Conservation (phyloP, 257 asterid species). For the Gentiana dahurica region DNA sequence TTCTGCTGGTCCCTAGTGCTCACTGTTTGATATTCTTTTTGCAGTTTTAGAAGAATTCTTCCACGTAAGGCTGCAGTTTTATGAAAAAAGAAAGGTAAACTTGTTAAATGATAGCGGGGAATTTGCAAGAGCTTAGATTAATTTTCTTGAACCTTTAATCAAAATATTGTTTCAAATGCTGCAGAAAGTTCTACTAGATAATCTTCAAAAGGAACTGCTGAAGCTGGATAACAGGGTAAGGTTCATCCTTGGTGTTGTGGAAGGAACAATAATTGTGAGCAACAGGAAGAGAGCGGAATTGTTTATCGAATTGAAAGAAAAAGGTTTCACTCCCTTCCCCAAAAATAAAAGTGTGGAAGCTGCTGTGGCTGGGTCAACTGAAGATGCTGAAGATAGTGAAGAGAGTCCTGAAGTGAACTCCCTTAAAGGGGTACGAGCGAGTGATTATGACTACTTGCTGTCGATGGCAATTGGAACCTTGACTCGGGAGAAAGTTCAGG, state of each 20-base stretch:
- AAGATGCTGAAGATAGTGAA: slow-evolving; percentile 59
- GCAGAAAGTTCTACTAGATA: slow-evolving; percentile 69
- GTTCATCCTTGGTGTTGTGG: slow-evolving; percentile 71
- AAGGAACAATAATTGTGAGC: slow-evolving; percentile 77
- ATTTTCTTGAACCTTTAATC: neutral
- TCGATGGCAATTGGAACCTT: slow-evolving; percentile 75
- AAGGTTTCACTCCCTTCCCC: slow-evolving; percentile 86
- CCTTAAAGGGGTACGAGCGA: slow-evolving; percentile 38
- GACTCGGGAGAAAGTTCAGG: slow-evolving; percentile 70
- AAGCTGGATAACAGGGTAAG: slow-evolving; percentile 73
- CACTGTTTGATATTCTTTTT: slow-evolving; percentile 12
- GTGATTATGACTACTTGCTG: slow-evolving; percentile 88
- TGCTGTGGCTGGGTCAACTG: slow-evolving; percentile 51
- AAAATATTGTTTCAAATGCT: neutral
- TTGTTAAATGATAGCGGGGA: neutral
- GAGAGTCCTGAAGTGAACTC: slow-evolving; percentile 30
- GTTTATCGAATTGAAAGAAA: slow-evolving; percentile 65
- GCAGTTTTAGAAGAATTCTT: slow-evolving; percentile 94
- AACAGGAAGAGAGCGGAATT: slow-evolving; percentile 79
- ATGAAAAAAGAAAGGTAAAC: slow-evolving; percentile 76
- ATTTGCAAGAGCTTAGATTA: neutral
- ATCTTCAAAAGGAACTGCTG: slow-evolving; percentile 58
- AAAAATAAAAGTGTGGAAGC: slow-evolving; percentile 45
- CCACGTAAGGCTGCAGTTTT: slow-evolving; percentile 59
- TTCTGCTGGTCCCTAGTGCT: neutral